Percentiles rank a stretch among this genome's conserved stretches.
Conservation (phyloP, 352 stramenopile genomes). For the Phytopythium ostracodes region DNA sequence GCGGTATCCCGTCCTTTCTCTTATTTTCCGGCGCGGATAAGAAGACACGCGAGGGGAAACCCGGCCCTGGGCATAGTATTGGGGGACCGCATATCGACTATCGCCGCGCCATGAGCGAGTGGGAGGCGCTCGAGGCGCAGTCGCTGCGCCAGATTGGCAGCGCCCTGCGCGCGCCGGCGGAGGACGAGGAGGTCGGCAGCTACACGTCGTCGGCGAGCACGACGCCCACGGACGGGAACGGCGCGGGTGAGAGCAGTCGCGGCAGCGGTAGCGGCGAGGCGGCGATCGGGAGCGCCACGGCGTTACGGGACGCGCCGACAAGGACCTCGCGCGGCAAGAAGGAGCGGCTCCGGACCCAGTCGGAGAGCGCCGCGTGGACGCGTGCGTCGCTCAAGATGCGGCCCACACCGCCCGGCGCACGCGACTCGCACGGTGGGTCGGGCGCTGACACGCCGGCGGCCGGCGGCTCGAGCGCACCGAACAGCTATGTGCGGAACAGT, state of each 20-base stretch:
- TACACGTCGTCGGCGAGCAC: slow-evolving; percentile 36
- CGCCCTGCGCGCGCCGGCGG: slow-evolving; percentile 8
- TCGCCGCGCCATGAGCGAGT: slow-evolving; percentile 13
- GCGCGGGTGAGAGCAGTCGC: slow-evolving; percentile 3
- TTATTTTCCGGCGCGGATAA: neutral
- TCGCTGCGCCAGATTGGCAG: slow-evolving; percentile 4
- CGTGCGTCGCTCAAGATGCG: slow-evolving; percentile 65
- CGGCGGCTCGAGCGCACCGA: slow-evolving; percentile 7
- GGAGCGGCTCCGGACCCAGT: slow-evolving; percentile 70
- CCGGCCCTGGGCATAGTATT: neutral
- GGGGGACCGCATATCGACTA: neutral
- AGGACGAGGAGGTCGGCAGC: slow-evolving; percentile 24
- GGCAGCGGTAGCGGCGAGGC: slow-evolving; percentile 21
- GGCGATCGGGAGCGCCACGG: slow-evolving; percentile 8
- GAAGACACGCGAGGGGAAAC: neutral
- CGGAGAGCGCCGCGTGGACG: slow-evolving; percentile 68
- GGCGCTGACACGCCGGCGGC: slow-evolving; percentile 15
- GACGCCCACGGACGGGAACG: slow-evolving; percentile 23
- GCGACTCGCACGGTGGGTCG: slow-evolving; percentile 19
- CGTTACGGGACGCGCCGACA: slow-evolving; percentile 6
- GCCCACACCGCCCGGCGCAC: slow-evolving; percentile 19
- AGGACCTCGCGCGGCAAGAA: slow-evolving; percentile 24
- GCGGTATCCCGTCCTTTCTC: neutral
- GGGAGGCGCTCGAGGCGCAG: slow-evolving; percentile 17
- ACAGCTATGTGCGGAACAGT: slow-evolving; percentile 38